Conservation (phyloP, 2,329 filamentous ascomycete species). For the Cytospora leucostoma region DNA sequence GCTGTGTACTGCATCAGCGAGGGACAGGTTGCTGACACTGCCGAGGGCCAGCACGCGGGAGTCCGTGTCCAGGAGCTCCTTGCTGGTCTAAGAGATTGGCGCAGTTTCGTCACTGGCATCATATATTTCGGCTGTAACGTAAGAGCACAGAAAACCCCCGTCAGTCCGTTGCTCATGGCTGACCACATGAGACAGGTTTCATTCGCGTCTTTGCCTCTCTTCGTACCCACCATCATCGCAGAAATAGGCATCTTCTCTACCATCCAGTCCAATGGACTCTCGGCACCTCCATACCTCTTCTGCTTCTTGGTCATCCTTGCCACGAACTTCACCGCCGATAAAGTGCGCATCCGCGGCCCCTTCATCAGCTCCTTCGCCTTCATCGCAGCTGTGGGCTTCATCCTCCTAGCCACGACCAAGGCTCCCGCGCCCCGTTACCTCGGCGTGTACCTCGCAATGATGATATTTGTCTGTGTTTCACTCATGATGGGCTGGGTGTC, state of each 20-base stretch:
- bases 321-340: constrained; percentile 40
- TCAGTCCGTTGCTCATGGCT: neutral
- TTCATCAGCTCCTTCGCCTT: constrained; percentile 40
- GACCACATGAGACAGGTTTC: constrained; percentile 28
- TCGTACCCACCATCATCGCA: constrained; percentile 38
- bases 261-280: constrained; percentile 41
- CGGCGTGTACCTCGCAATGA: constrained; percentile 42
- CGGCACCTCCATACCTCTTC: constrained; percentile 43
- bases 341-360: constrained; percentile 40
- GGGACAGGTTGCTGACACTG: constrained; percentile 30
- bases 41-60: constrained; percentile 26
- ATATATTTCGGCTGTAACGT: constrained; percentile 42
- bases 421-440: constrained; percentile 39
- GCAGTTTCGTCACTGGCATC: constrained; percentile 32
- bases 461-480: constrained; percentile 41
- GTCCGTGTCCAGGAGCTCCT: constrained; percentile 29
- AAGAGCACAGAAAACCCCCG: neutral
- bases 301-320: constrained; percentile 43
- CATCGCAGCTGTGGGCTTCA: constrained; percentile 42
- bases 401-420: constrained; percentile 41
- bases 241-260: constrained; percentile 39
- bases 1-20: constrained; percentile 29
- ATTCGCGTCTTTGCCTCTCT: constrained; percentile 37
- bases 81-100: constrained; percentile 31
- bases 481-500: constrained; percentile 41